phyloP scores from a whole-genome alignment of 2,329 filamentous ascomycete species.

The Aspergillus ruber region DNA sequence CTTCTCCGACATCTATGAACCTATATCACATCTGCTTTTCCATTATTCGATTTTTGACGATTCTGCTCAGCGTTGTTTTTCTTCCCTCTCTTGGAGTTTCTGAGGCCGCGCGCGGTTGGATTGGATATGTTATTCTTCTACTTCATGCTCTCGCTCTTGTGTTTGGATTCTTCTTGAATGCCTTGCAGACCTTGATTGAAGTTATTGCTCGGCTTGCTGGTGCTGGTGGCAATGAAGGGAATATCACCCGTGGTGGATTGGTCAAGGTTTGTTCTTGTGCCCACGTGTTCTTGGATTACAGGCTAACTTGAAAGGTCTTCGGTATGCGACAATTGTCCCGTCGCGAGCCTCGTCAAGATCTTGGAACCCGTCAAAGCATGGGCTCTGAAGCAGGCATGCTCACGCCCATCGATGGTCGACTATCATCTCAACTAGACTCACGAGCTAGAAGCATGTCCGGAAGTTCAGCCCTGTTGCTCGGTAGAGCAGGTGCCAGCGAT shows the following conservation, averaged over 20 bases:
- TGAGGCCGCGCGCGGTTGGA: constrained; percentile 81
- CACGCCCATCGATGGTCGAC: constrained; percentile 58
- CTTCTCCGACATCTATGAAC: constrained; percentile 93
- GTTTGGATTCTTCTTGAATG: constrained; percentile 89
- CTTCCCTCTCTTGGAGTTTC: constrained; percentile 73
- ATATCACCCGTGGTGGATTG: constrained; percentile 70
- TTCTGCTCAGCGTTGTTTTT: constrained; percentile 75
- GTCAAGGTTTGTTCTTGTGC: constrained; percentile 53
- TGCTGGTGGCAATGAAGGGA: constrained; percentile 68
- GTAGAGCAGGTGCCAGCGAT: constrained; percentile 41
- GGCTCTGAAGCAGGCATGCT: constrained; percentile 78
- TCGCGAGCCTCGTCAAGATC: constrained; percentile 58
- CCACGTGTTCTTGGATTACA: not conserved
- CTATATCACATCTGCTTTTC: constrained; percentile 86
- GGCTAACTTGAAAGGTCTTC: constrained; percentile 52
- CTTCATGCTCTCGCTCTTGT: constrained; percentile 79
- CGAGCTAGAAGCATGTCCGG: constrained; percentile 55
- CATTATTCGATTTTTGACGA: constrained; percentile 65
- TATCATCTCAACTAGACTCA: constrained; percentile 50
- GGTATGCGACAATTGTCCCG: constrained; percentile 83
- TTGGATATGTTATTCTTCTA: constrained; percentile 83
- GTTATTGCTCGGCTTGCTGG: constrained; percentile 76
- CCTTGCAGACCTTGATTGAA: constrained; percentile 83
- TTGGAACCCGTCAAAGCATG: constrained; percentile 69
- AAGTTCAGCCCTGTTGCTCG: constrained; percentile 57